Base-by-base conservation (phyloP, 495 filamentous ascomycete species). In the Amphirosellinia nigrospora region DNA sequence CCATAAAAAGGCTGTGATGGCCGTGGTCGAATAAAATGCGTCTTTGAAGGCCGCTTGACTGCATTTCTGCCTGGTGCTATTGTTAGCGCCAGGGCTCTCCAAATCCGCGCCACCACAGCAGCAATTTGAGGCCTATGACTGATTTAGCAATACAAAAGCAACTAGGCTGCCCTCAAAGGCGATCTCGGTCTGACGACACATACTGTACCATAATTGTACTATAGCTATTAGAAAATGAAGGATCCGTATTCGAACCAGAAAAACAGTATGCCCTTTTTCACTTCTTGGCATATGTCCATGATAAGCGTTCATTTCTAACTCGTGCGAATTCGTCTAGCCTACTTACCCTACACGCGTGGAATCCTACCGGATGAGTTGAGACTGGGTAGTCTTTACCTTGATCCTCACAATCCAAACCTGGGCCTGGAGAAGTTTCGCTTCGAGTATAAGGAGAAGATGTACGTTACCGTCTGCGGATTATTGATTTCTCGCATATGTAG, bases 361-460 rank as follows among this genome's bases (percentile, higher is more conserved):
- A 66, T 66, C 34, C 48, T 19, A 15, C 64, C 64, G 34, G 26
- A 66, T 43, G 64, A 66, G 34, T 32, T 66, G 64, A 66, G 64
- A 41, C 64, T 66, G 4, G 64, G 48, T 16, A 66, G 64, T 21
- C 48, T 66, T 21, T 66, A 66, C 26, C 15, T 66, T 0, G 64
- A 66, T 32, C 46, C 34, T 28, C 16, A 53, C 48, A 66, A 66
- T 11, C 48, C 32, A 43, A 66, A 66, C 64, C 46, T 66, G 7
- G 64, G 64, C 2, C 64, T 66, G 10, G 64, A 66, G 34, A 66
- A 66, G 48, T 32, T 19, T 43, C 64, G 64, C 41, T 66, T 66
- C 30, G 64, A 66, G 64, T 66, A 36, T n/a, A 50, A 30, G 7
- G 64, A 66, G 43, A 53, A 41, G 21, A 55, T n/a, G 64, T 55